Percentiles rank a stretch among this genome's conserved stretches.
Evolutionary conservation across 1,284 basidiomycete species (phyloP).

Genomic region (Ganoderma multipileum): DNA sequence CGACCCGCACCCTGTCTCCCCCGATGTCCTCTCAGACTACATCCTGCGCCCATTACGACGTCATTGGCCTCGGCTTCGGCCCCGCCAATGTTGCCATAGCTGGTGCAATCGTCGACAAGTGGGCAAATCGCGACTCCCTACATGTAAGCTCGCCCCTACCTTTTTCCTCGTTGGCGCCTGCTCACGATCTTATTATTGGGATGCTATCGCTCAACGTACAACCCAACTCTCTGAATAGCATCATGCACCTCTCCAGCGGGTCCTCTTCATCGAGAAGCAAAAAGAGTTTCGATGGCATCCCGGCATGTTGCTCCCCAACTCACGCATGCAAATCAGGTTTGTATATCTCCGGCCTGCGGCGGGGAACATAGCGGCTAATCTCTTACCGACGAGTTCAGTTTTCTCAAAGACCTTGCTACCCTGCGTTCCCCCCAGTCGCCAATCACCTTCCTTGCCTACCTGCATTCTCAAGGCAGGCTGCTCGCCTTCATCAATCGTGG

Average conservation of each 20-base stretch:
- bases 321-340: constrained; percentile 65
- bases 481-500: constrained; percentile 50
- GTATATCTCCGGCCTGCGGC: constrained; percentile 17
- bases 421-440: constrained; percentile 60
- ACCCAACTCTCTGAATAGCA: constrained; percentile 12
- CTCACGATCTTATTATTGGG: constrained; percentile 14
- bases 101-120: constrained; percentile 56
- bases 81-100: constrained; percentile 65
- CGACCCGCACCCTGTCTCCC: constrained; percentile 7
- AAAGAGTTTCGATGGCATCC: constrained; percentile 62
- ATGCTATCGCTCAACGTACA: constrained; percentile 2
- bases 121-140: constrained; percentile 17
- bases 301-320: constrained; percentile 62
- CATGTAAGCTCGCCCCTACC: constrained; percentile 17
- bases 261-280: constrained; percentile 61
- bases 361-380: constrained; percentile 22
- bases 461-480: constrained; percentile 58
- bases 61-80: constrained; percentile 65
- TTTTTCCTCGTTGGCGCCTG: constrained; percentile 2
- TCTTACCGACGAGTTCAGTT: constrained; percentile 41
- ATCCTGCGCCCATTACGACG: constrained; percentile 47
- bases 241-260: constrained; percentile 39
- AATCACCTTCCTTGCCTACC: constrained; percentile 64
- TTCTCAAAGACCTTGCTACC: constrained; percentile 67
- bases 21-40: constrained; percentile 16